phyloP scores from a whole-genome alignment of 2,329 filamentous ascomycete species.

The Helicocarpus griseus region DNA sequence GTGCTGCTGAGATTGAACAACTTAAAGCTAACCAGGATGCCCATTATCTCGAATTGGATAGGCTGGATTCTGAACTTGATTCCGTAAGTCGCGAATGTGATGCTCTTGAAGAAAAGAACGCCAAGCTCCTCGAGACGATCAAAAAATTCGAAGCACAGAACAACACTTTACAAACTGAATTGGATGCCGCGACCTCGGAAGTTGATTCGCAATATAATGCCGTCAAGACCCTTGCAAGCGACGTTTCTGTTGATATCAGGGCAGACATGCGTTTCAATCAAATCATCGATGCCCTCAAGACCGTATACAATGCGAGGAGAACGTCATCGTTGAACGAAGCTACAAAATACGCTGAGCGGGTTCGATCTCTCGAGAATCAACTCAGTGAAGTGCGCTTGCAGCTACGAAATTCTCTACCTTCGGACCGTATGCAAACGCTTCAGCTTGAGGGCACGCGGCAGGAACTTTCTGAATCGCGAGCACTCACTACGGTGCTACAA shows the following conservation, averaged over 20 bases:
- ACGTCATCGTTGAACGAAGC: slow-evolving; percentile 5
- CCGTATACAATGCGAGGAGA: slow-evolving; percentile 13
- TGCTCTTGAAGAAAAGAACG: slow-evolving; percentile 25
- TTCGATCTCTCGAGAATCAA: slow-evolving; percentile 16
- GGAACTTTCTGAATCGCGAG: slow-evolving; percentile 27
- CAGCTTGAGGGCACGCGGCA: slow-evolving; percentile 28
- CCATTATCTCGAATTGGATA: slow-evolving; percentile 26
- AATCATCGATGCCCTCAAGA: slow-evolving; percentile 30
- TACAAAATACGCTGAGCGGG: slow-evolving; percentile 8
- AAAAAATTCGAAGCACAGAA: slow-evolving; percentile 30
- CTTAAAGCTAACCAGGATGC: slow-evolving; percentile 27
- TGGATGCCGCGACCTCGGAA: slow-evolving; percentile 26
- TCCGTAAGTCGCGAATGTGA: slow-evolving; percentile 24
- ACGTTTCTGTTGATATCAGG: slow-evolving; percentile 23
- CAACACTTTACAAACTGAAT: slow-evolving; percentile 25
- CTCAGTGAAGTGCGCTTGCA: slow-evolving; percentile 22
- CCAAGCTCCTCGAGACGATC: slow-evolving; percentile 25
- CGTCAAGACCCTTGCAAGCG: slow-evolving; percentile 27
- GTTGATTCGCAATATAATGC: slow-evolving; percentile 28
- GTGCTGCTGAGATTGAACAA: slow-evolving; percentile 27
- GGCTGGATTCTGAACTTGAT: slow-evolving; percentile 25
- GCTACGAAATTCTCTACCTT: slow-evolving; percentile 19
- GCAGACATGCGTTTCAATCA: slow-evolving; percentile 28
- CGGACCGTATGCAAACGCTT: slow-evolving; percentile 23
- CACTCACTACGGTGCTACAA: slow-evolving; percentile 29